A percentile compares a stretch with the other conserved stretches of the same genome.
phyloP scores from a whole-genome alignment of 768 basidiomycete genomes.

The Albatrellus ellisii region DNA sequence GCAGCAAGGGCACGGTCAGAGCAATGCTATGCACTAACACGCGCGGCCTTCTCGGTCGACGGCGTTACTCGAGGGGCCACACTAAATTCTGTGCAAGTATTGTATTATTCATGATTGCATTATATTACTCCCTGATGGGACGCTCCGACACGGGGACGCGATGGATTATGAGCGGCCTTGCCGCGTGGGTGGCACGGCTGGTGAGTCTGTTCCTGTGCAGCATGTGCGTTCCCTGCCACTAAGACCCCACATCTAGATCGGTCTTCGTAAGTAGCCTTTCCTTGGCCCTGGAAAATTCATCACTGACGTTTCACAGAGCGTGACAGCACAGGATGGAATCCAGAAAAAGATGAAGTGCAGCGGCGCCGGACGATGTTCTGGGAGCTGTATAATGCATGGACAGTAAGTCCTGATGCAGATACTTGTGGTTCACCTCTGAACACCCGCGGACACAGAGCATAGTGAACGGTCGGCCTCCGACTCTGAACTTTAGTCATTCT shows the following conservation, averaged over 20 bases:
- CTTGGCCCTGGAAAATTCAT: not conserved
- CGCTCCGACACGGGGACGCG: conserved; percentile 30
- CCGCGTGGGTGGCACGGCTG: conserved; percentile 28
- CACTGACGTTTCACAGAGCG: not conserved
- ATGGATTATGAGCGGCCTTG: conserved; percentile 36
- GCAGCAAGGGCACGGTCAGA: conserved; percentile 5
- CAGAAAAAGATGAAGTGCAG: not conserved
- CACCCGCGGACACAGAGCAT: no score
- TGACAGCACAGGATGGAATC: not conserved
- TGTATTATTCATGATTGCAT: conserved; percentile 32
- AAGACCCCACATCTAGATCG: not conserved
- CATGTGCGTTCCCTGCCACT: not conserved
- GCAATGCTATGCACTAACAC: conserved; percentile 32
- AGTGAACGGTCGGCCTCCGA: conserved; percentile 36
- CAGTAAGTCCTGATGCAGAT: not conserved
- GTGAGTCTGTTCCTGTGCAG: conserved; percentile 20
- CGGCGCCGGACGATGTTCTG: not conserved
- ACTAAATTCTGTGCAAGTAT: conserved; percentile 32
- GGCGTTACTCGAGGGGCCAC: conserved; percentile 32
- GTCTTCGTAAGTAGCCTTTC: not conserved
- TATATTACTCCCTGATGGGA: conserved; percentile 30
- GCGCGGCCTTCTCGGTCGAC: conserved; percentile 34
- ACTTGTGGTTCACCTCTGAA: no score
- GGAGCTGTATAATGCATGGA: not conserved
- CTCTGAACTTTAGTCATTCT: conserved; percentile 31